These are phyloP conservation scores for Ananas comosus DNA, from an alignment of 176 grass and related monocot species.

Conservation along the genomic window DNA sequence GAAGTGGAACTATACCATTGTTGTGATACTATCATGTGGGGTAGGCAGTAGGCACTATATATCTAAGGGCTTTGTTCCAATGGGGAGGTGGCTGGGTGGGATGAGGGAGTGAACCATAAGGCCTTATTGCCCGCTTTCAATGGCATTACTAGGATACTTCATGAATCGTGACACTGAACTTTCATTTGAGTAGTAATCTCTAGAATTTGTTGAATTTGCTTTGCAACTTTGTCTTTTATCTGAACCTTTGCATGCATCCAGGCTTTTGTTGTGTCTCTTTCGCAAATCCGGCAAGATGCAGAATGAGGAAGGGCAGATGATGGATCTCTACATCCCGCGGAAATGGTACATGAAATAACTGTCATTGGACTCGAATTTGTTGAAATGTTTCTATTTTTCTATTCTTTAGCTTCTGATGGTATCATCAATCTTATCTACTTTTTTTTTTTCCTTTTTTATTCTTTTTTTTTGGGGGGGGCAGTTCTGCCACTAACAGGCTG, in stretches of 20 bases:
- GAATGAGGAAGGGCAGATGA: constrained; percentile 64
- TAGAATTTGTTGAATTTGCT: neutral
- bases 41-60: no score
- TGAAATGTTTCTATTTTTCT: neutral
- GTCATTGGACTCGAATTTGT: neutral
- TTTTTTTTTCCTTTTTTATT: neutral
- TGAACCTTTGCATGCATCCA: constrained; percentile 4
- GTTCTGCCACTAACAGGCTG: constrained; percentile 67
- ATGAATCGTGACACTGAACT: no score
- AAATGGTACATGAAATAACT: constrained; percentile 19
- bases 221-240: constrained; percentile 1
- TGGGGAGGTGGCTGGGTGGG: no score
- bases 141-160: no score
- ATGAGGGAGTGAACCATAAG: no score
- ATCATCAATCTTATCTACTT: neutral
- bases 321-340: constrained; percentile 79
- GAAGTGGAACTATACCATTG: no score
- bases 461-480: constrained; percentile 9
- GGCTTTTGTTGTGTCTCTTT: neutral
- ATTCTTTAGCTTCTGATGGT: neutral
- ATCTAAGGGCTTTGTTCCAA: no score
- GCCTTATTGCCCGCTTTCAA: no score
- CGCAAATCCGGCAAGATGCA: constrained; percentile 28
- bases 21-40: no score
- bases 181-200: no score